These are phyloP conservation scores for Claviceps fusiformis DNA, from an alignment of 2,329 filamentous ascomycete species.

Conservation along the genomic window DNA sequence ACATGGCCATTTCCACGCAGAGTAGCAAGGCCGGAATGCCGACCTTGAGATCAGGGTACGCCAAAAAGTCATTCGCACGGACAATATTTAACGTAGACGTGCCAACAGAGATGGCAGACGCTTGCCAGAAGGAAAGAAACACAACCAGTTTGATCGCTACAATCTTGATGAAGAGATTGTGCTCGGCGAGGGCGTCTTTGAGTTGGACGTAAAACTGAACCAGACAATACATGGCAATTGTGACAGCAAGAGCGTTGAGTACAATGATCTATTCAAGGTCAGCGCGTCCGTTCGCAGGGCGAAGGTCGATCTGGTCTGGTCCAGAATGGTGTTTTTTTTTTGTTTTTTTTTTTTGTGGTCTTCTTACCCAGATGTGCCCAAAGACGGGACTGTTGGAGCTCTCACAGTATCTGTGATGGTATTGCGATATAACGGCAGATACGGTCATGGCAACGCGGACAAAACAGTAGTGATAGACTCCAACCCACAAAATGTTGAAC, in stretches of 20 bases:
- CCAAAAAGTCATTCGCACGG: constrained; percentile 45
- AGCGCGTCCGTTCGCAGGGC: neutral
- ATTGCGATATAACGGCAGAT: constrained; percentile 60
- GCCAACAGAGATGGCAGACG: constrained; percentile 34
- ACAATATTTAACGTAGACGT: constrained; percentile 49
- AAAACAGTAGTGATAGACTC: constrained; percentile 77
- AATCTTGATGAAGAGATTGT: constrained; percentile 67
- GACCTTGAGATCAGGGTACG: constrained; percentile 64
- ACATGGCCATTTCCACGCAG: constrained; percentile 75
- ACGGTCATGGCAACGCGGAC: constrained; percentile 69
- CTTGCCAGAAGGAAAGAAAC: constrained; percentile 85
- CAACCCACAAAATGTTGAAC: constrained; percentile 80
- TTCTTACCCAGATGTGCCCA: constrained; percentile 66
- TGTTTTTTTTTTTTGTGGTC: no score
- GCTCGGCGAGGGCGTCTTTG: constrained; percentile 49
- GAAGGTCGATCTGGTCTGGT: no score
- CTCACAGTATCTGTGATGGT: constrained; percentile 60
- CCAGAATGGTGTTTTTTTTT: neutral
- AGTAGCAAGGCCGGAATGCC: constrained; percentile 67
- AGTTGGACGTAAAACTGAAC: constrained; percentile 80
- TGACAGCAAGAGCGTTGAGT: constrained; percentile 59
- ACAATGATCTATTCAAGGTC: constrained; percentile 37
- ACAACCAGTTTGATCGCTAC: constrained; percentile 82
- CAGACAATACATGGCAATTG: constrained; percentile 77
- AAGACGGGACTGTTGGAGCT: constrained; percentile 65